phyloP scores from a whole-genome alignment of 768 basidiomycete genomes.

The Amanita brunnescens region DNA sequence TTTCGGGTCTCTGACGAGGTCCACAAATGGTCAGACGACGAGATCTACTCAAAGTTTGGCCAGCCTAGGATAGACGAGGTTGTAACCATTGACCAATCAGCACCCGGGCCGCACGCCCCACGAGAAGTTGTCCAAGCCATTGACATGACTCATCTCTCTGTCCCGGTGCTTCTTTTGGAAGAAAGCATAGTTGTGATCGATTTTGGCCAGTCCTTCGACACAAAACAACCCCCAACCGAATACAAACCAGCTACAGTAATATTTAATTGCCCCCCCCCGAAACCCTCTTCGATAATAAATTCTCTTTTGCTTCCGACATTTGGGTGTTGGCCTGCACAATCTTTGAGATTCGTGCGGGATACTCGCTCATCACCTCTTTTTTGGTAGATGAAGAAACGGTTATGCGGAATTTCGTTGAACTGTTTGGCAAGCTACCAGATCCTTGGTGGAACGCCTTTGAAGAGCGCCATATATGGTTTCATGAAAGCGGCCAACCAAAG shows the following conservation, averaged over 20 bases:
- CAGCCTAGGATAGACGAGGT: background rate
- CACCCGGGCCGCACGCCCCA: background rate
- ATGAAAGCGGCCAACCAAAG: background rate
- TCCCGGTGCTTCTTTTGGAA: background rate
- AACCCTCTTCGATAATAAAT: background rate
- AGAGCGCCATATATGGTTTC: background rate
- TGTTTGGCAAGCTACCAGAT: background rate
- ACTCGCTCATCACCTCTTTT: background rate
- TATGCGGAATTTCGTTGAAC: background rate
- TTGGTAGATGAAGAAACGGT: background rate
- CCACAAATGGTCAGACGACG: background rate
- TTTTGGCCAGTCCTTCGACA: background rate
- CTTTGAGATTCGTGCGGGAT: background rate
- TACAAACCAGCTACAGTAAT: background rate
- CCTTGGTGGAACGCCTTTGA: conserved; percentile 1
- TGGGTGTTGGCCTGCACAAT: background rate
- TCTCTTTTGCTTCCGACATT: background rate
- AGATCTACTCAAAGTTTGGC: background rate
- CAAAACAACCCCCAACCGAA: background rate
- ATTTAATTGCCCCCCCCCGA: background rate
- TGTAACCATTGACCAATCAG: background rate
- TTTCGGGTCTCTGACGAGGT: background rate
- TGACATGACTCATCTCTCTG: background rate
- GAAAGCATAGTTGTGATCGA: background rate
- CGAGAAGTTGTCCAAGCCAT: background rate